phyloP scores from a whole-genome alignment of 2,329 filamentous ascomycete species.

The Dactylellina parvicollis region DNA sequence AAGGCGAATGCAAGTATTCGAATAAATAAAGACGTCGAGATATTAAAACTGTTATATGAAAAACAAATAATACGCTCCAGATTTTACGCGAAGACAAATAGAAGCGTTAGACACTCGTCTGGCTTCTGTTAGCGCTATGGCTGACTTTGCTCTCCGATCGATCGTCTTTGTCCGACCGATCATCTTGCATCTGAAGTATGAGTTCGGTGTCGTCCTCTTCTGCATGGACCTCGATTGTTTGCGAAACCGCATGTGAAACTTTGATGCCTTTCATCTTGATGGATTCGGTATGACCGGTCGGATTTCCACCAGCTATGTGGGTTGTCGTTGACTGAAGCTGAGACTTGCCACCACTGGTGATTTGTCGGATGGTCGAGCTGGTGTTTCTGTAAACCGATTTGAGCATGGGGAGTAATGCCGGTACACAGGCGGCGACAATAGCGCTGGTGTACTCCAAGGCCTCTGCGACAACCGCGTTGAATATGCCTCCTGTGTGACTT shows the following conservation, averaged over 20 bases:
- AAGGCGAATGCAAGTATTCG: background rate
- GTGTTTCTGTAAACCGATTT: conserved; percentile 44
- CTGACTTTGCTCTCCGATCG: conserved; percentile 21
- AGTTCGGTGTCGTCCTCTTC: conserved; percentile 33
- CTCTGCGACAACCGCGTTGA: conserved; percentile 31
- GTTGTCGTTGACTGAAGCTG: conserved; percentile 41
- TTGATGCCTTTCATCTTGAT: conserved; percentile 52
- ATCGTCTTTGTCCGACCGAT: conserved; percentile 17
- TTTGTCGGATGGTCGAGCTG: conserved; percentile 35
- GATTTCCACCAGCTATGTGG: conserved; percentile 27
- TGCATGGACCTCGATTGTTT: conserved; percentile 34
- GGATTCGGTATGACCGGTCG: conserved; percentile 23
- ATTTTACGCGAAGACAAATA: background rate
- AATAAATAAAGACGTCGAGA: conserved; percentile 18
- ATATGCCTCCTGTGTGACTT: conserved; percentile 32
- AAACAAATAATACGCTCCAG: conserved; percentile 8
- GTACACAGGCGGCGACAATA: conserved; percentile 46
- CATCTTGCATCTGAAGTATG: conserved; percentile 35
- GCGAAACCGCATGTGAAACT: conserved; percentile 41
- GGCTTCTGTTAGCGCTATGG: conserved; percentile 37
- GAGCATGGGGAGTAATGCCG: conserved; percentile 47
- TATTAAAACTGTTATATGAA: conserved; percentile 1
- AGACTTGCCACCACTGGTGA: conserved; percentile 38
- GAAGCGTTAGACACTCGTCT: conserved; percentile 32
- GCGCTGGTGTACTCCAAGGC: conserved; percentile 43